Percentiles rank a stretch among this genome's conserved stretches.
These are phyloP conservation scores for Pachysandra terminalis DNA, from an alignment of 164 flowering plant genomes.

Conservation along the genomic window DNA sequence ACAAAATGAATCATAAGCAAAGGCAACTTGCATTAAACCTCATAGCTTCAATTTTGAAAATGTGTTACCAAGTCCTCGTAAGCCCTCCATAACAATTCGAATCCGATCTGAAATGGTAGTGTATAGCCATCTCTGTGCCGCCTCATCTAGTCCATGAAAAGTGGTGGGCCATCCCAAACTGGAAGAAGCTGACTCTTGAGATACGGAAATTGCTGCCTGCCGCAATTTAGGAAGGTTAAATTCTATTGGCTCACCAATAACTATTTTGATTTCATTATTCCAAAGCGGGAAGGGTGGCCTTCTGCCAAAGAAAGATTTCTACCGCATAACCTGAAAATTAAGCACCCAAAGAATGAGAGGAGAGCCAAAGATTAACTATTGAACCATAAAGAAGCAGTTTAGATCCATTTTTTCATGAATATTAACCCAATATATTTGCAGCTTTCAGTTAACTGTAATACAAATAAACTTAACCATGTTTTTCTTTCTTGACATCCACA, in stretches of 20 bases:
- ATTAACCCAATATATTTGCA: no score
- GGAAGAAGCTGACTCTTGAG: conserved; percentile 27
- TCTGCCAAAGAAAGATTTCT: conserved; percentile 66
- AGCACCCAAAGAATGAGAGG: neutral
- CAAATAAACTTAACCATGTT: no score
- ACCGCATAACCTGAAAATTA: conserved; percentile 86
- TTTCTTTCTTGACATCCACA: no score
- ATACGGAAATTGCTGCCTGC: conserved; percentile 46
- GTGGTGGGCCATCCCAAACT: conserved; percentile 49
- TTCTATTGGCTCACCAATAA: conserved; percentile 83
- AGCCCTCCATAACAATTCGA: conserved; percentile 60
- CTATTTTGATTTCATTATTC: conserved; percentile 51
- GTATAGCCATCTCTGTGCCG: conserved; percentile 77
- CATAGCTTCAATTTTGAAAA: conserved; percentile 21
- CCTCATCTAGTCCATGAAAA: conserved; percentile 54
- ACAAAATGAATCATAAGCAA: neutral
- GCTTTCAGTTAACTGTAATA: no score
- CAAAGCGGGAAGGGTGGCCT: conserved; percentile 80
- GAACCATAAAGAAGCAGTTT: neutral
- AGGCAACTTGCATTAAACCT: neutral
- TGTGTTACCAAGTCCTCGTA: conserved; percentile 36
- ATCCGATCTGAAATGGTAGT: conserved; percentile 62
- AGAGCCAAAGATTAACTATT: neutral
- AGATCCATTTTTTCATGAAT: no score
- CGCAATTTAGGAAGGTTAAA: conserved; percentile 67